Evolutionary conservation across 331 rosid species (phyloP), one percentile per base, ranked within the genome.

Genomic region (Malus hybrid): DNA sequence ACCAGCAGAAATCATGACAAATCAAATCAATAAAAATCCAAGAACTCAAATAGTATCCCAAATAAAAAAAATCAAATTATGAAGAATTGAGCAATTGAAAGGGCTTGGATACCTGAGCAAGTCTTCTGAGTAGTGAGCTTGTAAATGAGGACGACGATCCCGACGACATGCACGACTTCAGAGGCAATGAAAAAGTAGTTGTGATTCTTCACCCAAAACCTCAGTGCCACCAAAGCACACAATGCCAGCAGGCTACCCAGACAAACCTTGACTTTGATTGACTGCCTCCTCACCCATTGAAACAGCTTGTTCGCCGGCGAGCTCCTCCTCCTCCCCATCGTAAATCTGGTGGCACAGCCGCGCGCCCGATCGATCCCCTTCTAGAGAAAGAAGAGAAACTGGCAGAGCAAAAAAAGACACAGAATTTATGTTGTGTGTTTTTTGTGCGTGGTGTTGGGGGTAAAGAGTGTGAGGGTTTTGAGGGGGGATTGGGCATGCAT

Each of bases 61-160:
- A 27, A 10, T 0, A 19, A 48, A 31, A 31, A 71, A 72, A 71
- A 22, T 48, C 22, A 78, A n/a, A 16, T 32, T 74, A 8, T 69
- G 39, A 57, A 14, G 5, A 6, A 44, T 61, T 12, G 6, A 66
- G 44, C 14, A 7, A 55, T 7, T 16, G 18, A 20, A 27, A 28
- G 39, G 46, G 6, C 28, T 34, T 39, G 4, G 20, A 60, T 83
- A 92, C 98, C 98, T 63, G 97, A 90, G 71, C 97, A 93, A 4
- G 89, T 90, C 72, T 88, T 91, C 32, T 82, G 84, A 60, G 84
- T 85, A 54, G 86, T 78, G 77, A 93, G 96, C 83, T 93, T 91
- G 81, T 90, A 88, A 22, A 90, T 24, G 24, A 93, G 92, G 56
- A 80, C 84, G 69, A 91, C 7, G 34, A 87, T 81, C 7, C 97